Evolutionary conservation across 2,329 filamentous ascomycete species (phyloP).

Genomic region (Zymoseptoria crescenta): DNA sequence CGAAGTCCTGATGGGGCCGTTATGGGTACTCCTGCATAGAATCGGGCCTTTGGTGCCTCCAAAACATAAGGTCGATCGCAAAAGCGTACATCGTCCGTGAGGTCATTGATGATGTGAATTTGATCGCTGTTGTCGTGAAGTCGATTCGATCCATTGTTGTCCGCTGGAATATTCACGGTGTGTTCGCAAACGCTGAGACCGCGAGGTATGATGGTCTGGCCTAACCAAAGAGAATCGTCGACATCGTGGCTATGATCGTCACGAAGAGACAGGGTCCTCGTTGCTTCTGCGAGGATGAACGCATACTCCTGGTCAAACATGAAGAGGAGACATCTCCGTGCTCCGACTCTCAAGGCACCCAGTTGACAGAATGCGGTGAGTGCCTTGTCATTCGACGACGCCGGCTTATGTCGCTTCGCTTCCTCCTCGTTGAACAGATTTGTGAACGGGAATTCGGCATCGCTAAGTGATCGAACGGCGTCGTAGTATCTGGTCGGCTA

Average conservation of each 20-base stretch:
- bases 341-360: slow-evolving; percentile 41
- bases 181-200: slow-evolving; percentile 26
- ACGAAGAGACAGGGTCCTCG: slow-evolving; percentile 38
- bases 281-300: slow-evolving; percentile 48
- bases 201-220: slow-evolving; percentile 24
- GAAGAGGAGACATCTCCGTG: slow-evolving; percentile 46
- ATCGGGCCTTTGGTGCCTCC: slow-evolving; percentile 26
- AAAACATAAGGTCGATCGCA: slow-evolving; percentile 19
- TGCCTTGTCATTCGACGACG: slow-evolving; percentile 10
- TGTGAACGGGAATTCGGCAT: neutral
- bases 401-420: slow-evolving; percentile 1
- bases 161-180: slow-evolving; percentile 18
- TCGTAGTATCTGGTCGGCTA: neutral
- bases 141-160: slow-evolving; percentile 16
- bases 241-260: slow-evolving; percentile 17
- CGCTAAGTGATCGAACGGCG: neutral
- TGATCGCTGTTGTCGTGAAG: neutral
- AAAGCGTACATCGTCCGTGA: slow-evolving; percentile 15
- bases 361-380: slow-evolving; percentile 47
- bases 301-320: slow-evolving; percentile 44
- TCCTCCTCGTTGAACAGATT: slow-evolving; percentile 1
- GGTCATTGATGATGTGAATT: slow-evolving; percentile 20
- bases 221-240: slow-evolving; percentile 24
- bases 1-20: slow-evolving; percentile 48
- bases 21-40: slow-evolving; percentile 55